Evolutionary conservation across 2,329 filamentous ascomycete genomes (phyloP).

Genomic region (Trichoderma sp.): DNA sequence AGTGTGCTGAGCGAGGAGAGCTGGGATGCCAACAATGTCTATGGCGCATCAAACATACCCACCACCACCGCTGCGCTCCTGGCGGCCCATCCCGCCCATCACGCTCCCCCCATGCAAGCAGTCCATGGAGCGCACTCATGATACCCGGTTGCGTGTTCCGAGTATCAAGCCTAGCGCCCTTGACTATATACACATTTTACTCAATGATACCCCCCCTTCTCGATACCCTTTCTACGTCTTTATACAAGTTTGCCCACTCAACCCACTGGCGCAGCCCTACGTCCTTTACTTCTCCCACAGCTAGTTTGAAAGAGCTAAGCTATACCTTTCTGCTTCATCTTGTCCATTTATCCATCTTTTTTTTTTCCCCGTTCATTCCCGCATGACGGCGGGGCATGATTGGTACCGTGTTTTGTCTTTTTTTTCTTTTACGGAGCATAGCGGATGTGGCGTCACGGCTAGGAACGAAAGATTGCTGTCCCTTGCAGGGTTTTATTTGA

Average conservation of each 20-base stretch:
- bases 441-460: slow-evolving; percentile 38
- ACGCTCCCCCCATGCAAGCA: slow-evolving; percentile 40
- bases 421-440: slow-evolving; percentile 35
- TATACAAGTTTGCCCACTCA: not conserved
- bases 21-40: slow-evolving; percentile 47
- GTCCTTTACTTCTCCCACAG: slow-evolving; percentile 16
- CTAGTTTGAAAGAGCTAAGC: slow-evolving; percentile 3
- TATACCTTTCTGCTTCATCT: slow-evolving; percentile 22
- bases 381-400: slow-evolving; percentile 22
- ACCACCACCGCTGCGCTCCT: slow-evolving; percentile 30
- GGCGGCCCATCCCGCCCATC: slow-evolving; percentile 32
- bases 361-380: not conserved
- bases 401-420: slow-evolving; percentile 12
- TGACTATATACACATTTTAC: slow-evolving; percentile 22
- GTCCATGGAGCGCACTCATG: slow-evolving; percentile 54
- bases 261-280: not conserved
- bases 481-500: slow-evolving; percentile 16
- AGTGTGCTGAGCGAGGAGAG: slow-evolving; percentile 78
- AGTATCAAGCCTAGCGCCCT: not conserved
- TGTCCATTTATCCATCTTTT: slow-evolving; percentile 24
- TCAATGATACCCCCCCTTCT: slow-evolving; percentile 31
- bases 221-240: slow-evolving; percentile 19
- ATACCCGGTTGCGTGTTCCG: slow-evolving; percentile 25
- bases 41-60: slow-evolving; percentile 25
- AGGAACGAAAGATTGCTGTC: slow-evolving; percentile 27